Conservation (phyloP, 441 rosid genomes). For the Mallotus repandus region DNA sequence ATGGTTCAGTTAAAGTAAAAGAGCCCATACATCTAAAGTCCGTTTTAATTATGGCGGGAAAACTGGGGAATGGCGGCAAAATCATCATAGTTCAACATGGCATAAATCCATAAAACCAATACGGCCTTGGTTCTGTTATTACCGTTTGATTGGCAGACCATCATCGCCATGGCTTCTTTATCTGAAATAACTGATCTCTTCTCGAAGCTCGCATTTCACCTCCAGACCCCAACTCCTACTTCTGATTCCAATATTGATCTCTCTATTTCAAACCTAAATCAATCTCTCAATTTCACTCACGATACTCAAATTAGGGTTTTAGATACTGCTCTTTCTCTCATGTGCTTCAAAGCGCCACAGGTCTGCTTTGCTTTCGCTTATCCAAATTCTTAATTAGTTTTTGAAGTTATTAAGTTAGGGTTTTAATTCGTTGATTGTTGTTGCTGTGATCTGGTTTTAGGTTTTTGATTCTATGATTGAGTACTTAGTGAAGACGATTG, state of each 20-base stretch:
- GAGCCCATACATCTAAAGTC: neutral
- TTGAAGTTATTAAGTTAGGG: neutral
- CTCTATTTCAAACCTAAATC: constrained; percentile 53
- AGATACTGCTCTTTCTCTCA: constrained; percentile 57
- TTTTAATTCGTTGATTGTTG: neutral
- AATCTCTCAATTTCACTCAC: constrained; percentile 50
- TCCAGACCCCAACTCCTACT: constrained; percentile 24
- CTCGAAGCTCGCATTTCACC: constrained; percentile 44
- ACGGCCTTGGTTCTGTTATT: too few species aligned
- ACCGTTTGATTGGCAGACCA: neutral
- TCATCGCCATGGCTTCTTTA: constrained; percentile 18
- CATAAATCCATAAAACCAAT: too few species aligned
- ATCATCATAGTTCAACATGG: too few species aligned
- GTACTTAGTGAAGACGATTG: constrained; percentile 51
- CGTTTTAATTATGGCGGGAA: constrained; percentile 12
- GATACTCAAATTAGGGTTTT: constrained; percentile 50
- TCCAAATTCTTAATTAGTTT: neutral
- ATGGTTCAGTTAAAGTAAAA: too few species aligned
- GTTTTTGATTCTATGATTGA: constrained; percentile 61
- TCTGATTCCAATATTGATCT: constrained; percentile 27
- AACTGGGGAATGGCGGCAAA: neutral
- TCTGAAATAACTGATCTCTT: constrained; percentile 43
- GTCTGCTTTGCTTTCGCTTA: constrained; percentile 24
- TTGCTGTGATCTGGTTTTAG: constrained; percentile 26
- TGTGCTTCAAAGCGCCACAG: constrained; percentile 76